Base-by-base conservation (phyloP, 306 rosid species). In the Glycine soja region DNA sequence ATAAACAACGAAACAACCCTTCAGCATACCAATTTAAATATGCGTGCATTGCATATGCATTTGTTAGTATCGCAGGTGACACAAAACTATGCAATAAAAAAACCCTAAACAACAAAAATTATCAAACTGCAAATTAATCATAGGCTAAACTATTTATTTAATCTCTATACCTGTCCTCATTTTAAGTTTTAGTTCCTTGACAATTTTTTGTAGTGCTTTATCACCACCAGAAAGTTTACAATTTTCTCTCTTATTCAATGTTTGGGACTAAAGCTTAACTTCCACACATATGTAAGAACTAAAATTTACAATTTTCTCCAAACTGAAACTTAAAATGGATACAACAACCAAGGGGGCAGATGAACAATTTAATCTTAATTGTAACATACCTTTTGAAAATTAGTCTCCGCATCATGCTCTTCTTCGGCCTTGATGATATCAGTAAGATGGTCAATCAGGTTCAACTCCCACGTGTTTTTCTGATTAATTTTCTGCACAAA, bases 401-500 rank as follows among this genome's bases (percentile, higher is more conserved):
- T 95, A 7, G 98, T 95, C 89, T 95, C 99, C 0, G 83, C 59
- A 15, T 95, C 96, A 56, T 85, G 80, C 67, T 95, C 98, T 72
- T 91, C 92, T 77, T 89, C 98, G 10, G 79, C 91, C 85, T 91
- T 95, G 56, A 95, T 92, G 77, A 93, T 88, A 81, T 95, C 98
- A 13, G 97, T 88, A 52, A 95, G 88, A 70, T 93, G 98, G 81
- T 95, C 98, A 24, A 95, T 93, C 97, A 95, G 82, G 81, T 89
- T 91, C 79, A 95, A 87, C 84, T 95, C 97, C 99, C 99, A 95
- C 2, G 97, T 95, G 73, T 95, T 95, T 74, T 92, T 95, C 87
- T 95, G 97, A 90, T 95, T 95, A 53, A 95, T 95, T 95, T 95
- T 95, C 99, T 95, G 92, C 90, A 86, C 90, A 87, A 45, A 72